Evolutionary conservation across 441 rosid genomes (phyloP), one percentile per base, ranked within the genome.

Genomic region (Biscutella laevigata): DNA sequence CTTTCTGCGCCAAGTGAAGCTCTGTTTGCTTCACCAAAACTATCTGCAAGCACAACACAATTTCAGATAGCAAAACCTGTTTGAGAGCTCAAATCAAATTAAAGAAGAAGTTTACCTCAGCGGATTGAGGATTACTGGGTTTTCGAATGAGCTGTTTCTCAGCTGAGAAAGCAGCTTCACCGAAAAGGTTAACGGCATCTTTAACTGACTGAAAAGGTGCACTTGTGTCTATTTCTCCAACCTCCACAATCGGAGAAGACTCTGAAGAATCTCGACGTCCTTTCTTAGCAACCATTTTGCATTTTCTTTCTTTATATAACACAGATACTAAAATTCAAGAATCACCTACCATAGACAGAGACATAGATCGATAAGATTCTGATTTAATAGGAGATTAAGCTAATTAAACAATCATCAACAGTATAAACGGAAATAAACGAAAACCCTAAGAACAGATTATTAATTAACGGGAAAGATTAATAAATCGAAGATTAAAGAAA

Each of bases 171-270:
- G 95, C 85, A 61, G 94, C 91, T 73, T 88, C 99, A 25, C 97
- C 99, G 19, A 92, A 88, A 7, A 83, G 82, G 6, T 64, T 73
- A 38, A 92, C 95, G 0, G 95, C 99, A 76, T 88, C 95, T 71
- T 86, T 92, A 54, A 92, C 99, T 2, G 96, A 92, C 48, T 86
- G 97, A 75, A 92, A 88, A 42, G 97, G 99, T 43, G 95, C 90
- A 12, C 90, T 84, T 14, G 95, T 88, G 72, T 92, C 95, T 40
- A 92, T 78, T 80, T 92, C 99, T 7, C 99, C 99, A 68, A 88
- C 94, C 78, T 78, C 95, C 53, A 58, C 87, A 64, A 48, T 77
- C 11, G 69, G 58, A 32, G 85, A 74, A 48, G 88, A 76, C 43
- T 71, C 84, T 14, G 76, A 68, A 33, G 75, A 50, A 64, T 51